phyloP scores from a whole-genome alignment of 257 asterid species.

The Salvia miltiorrhiza region DNA sequence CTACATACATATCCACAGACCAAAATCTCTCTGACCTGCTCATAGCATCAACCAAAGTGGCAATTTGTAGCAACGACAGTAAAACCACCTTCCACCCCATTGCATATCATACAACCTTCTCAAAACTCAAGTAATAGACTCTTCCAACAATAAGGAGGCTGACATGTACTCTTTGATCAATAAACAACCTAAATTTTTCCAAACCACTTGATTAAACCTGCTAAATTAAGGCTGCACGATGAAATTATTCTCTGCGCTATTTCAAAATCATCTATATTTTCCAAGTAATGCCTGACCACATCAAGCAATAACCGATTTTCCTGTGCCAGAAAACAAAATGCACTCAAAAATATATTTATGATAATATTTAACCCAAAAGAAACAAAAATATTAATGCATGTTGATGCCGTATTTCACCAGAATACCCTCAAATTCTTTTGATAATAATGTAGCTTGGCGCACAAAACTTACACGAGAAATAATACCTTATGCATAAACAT shows the following conservation, averaged over 20 bases:
- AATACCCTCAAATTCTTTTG: background rate
- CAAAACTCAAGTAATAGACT: slow-evolving; percentile 15
- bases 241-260: background rate
- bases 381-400: background rate
- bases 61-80: slow-evolving; percentile 32
- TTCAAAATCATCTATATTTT: background rate
- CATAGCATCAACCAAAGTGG: slow-evolving; percentile 52
- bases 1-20: slow-evolving; percentile 31
- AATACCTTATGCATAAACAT: background rate
- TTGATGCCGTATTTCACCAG: background rate
- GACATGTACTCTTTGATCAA: slow-evolving; percentile 4
- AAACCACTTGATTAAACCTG: slow-evolving; percentile 8
- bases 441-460: background rate
- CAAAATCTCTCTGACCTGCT: slow-evolving; percentile 45
- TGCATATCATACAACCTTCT: slow-evolving; percentile 27
- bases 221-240: background rate
- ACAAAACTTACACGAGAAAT: background rate
- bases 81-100: slow-evolving; percentile 72
- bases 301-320: background rate
- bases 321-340: background rate
- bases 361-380: background rate
- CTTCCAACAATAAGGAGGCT: background rate
- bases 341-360: background rate
- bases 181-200: background rate
- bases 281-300: background rate